Evolutionary conservation across 768 basidiomycete species (phyloP), one percentile per base, ranked within the genome.

Genomic region (Tulasnella calospora): DNA sequence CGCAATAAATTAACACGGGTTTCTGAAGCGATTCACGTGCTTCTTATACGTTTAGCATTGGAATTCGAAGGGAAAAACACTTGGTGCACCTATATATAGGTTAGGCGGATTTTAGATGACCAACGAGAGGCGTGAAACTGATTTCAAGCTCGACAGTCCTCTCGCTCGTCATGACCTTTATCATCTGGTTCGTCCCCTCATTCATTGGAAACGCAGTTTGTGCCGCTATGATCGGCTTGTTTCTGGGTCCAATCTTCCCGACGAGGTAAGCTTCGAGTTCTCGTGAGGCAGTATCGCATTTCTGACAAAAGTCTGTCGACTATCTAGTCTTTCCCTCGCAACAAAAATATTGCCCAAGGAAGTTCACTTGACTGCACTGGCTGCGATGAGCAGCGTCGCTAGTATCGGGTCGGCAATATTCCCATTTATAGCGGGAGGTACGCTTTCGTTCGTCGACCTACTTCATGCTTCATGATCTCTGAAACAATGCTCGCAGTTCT

Each of bases 181-280:
- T 79, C 70, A 73, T 79, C 61, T 79, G 79, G 79, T 79, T 79
- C 69, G 75, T 79, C 0, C 79, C 79, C 5, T 79, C 79, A 19
- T 76, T 79, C 51, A 30, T 79, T 13, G 79, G 74, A 3, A 76
- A 79, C 44, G 74, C 79, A 17, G 19, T 79, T 33, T 76, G 75
- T 44, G 75, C 79, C 19, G 79, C 79, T 23, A 35, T 79, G 40
- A 77, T 79, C 27, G 79, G 79, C 3, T 44, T 79, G 30, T n/a
- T 79, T 17, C 70, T 79, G 10, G 79, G 76, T 5, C 76, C 76
- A 61, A 77, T 77, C 40, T 77, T 77, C 40, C 76, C 76, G 27
- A 77, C 76, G 38, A 77, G 76, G 76, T 77, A 40, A 70, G 21
- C 30, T 35, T n/a, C 23, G 23, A 13, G 2, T 8, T 21, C 9